Evolutionary conservation across 177 flowering plant species (phyloP).

Genomic region (Telopea speciosissima): DNA sequence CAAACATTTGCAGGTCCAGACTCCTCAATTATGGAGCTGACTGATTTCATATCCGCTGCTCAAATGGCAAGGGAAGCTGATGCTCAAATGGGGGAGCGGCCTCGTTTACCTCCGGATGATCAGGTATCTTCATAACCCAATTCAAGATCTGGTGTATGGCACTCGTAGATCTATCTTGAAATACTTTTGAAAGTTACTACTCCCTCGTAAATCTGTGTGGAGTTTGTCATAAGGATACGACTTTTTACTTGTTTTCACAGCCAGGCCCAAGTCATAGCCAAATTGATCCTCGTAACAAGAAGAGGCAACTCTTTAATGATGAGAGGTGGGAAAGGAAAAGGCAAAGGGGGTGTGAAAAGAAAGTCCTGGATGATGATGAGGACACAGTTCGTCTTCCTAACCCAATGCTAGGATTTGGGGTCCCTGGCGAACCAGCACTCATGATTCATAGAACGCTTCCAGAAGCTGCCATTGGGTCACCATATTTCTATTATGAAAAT

Average conservation of each 20-base stretch:
- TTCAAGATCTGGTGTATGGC: background rate
- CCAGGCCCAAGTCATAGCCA: constrained; percentile 15
- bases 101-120: constrained; percentile 13
- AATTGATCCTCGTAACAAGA: constrained; percentile 24
- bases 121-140: constrained; percentile 23
- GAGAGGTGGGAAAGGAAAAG: constrained; percentile 27
- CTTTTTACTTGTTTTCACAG: constrained; percentile 9
- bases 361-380: constrained; percentile 22
- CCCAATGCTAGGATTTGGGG: constrained; percentile 89
- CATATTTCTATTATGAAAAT: constrained; percentile 88
- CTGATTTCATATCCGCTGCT: constrained; percentile 71
- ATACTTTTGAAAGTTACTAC: background rate
- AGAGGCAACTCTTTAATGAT: constrained; percentile 27
- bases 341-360: constrained; percentile 18
- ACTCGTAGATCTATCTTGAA: background rate
- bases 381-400: constrained; percentile 54
- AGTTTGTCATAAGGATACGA: background rate
- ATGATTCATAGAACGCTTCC: constrained; percentile 43
- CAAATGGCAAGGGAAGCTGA: constrained; percentile 57
- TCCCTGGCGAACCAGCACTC: constrained; percentile 37
- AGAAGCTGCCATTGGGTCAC: constrained; percentile 70
- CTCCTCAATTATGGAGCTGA: constrained; percentile 41
- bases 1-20: constrained; percentile 38
- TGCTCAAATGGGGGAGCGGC: constrained; percentile 20
- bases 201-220: background rate